Evolutionary conservation across 257 asterid species (phyloP).

Genomic region (Henckelia pumila): DNA sequence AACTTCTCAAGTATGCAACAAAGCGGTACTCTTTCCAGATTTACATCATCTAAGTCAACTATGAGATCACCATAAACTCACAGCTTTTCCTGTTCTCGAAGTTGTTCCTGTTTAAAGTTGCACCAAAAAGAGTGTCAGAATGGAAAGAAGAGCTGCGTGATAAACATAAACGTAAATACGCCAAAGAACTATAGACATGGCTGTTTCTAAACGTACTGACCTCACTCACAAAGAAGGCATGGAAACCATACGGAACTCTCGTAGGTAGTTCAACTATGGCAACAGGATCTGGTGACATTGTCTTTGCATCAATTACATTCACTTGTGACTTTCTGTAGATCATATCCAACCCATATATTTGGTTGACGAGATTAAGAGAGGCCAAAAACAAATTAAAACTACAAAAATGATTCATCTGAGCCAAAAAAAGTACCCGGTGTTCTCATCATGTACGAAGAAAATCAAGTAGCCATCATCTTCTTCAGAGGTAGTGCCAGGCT

Average conservation of each 20-base stretch:
- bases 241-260: slow-evolving; percentile 94
- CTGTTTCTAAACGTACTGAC: slow-evolving; percentile 33
- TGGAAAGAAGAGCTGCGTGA: neutral
- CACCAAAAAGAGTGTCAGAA: neutral
- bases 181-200: no score
- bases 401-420: neutral
- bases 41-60: neutral
- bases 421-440: slow-evolving; percentile 60
- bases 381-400: neutral
- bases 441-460: slow-evolving; percentile 82
- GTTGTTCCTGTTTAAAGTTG: slow-evolving; percentile 72
- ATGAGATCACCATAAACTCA: slow-evolving; percentile 32
- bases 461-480: slow-evolving; percentile 99
- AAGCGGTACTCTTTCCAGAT: no score
- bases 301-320: slow-evolving; percentile 85
- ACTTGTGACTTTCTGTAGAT: slow-evolving; percentile 74
- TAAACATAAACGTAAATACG: no score
- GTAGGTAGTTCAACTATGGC: slow-evolving; percentile 75
- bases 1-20: neutral
- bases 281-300: slow-evolving; percentile 87
- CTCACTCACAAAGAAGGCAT: slow-evolving; percentile 93
- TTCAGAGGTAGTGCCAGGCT: slow-evolving; percentile 65
- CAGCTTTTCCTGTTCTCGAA: slow-evolving; percentile 64
- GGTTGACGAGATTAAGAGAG: neutral
- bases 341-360: slow-evolving; percentile 1